Evolutionary conservation across 768 basidiomycete genomes (phyloP).

Genomic region (Mycena galopus): DNA sequence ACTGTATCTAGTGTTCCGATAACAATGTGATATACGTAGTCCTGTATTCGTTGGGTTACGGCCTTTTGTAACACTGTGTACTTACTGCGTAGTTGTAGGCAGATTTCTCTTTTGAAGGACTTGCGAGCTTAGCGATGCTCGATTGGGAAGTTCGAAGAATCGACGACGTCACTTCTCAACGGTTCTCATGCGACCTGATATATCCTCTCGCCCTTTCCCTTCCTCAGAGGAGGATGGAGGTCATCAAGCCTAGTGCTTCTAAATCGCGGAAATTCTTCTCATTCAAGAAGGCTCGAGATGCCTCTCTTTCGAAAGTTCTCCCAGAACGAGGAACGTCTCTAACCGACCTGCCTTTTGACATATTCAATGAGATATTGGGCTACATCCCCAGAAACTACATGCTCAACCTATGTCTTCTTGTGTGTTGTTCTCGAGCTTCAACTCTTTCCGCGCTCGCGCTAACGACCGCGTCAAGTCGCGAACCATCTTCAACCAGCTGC

Average conservation of each 20-base stretch:
- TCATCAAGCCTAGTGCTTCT: background rate
- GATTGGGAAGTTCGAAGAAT: background rate
- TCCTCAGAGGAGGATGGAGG: background rate
- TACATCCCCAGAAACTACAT: background rate
- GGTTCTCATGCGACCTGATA: too few species aligned
- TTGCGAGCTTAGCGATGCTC: background rate
- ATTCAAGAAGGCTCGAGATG: background rate
- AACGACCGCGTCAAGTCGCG: slow-evolving; percentile 19
- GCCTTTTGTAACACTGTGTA: background rate
- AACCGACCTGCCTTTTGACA: slow-evolving; percentile 13
- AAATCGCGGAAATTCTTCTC: slow-evolving; percentile 10
- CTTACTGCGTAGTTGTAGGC: background rate
- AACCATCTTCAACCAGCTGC: slow-evolving; percentile 13
- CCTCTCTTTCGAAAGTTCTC: background rate
- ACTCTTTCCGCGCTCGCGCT: slow-evolving; percentile 8
- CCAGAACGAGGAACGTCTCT: background rate
- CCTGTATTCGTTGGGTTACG: slow-evolving; percentile 7
- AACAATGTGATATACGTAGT: slow-evolving; percentile 3
- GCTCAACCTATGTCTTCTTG: slow-evolving; percentile 19
- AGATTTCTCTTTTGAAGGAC: background rate
- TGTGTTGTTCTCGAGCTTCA: background rate
- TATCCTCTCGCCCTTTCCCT: too few species aligned
- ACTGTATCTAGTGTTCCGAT: background rate
- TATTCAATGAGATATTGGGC: background rate
- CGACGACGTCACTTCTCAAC: background rate